phyloP scores from a whole-genome alignment of 768 basidiomycete genomes.

The Scleroderma bovista region DNA sequence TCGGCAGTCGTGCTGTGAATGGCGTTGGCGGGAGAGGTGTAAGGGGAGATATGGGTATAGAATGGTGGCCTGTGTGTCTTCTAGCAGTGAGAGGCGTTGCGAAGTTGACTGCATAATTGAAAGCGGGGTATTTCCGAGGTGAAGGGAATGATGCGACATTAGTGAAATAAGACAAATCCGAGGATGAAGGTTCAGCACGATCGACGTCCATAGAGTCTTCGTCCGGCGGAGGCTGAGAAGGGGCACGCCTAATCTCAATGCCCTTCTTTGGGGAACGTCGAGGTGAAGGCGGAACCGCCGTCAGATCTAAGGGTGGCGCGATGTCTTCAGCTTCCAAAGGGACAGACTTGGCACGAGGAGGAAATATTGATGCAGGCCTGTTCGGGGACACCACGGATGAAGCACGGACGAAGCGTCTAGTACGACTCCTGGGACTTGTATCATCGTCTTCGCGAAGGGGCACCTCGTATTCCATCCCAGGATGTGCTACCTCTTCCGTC shows the following conservation, averaged over 20 bases:
- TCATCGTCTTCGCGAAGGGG: constrained; percentile 16
- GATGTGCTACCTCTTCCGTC: constrained; percentile 3
- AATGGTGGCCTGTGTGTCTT: not conserved
- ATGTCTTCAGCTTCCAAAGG: constrained; percentile 14
- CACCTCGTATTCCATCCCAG: constrained; percentile 12
- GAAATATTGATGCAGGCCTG: constrained; percentile 12
- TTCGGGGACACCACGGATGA: constrained; percentile 16
- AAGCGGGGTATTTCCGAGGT: constrained; percentile 6
- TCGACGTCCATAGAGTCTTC: constrained; percentile 24
- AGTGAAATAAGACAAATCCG: constrained; percentile 18
- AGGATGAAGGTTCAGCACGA: constrained; percentile 2
- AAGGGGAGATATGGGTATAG: constrained; percentile 36
- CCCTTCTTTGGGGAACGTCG: constrained; percentile 15
- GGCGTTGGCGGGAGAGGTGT: constrained; percentile 52
- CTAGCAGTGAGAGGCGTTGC: constrained; percentile 19
- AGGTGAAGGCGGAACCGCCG: constrained; percentile 20
- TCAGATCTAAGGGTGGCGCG: constrained; percentile 16
- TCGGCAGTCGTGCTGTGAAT: constrained; percentile 6
- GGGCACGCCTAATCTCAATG: constrained; percentile 24
- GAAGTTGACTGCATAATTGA: constrained; percentile 22
- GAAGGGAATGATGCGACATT: constrained; percentile 7
- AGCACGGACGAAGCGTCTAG: constrained; percentile 9
- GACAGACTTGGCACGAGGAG: constrained; percentile 24
- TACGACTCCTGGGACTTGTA: constrained; percentile 1
- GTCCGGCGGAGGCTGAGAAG: constrained; percentile 16